Conservation (phyloP, 179 eudicot species). For the Beta macrorhiza region DNA sequence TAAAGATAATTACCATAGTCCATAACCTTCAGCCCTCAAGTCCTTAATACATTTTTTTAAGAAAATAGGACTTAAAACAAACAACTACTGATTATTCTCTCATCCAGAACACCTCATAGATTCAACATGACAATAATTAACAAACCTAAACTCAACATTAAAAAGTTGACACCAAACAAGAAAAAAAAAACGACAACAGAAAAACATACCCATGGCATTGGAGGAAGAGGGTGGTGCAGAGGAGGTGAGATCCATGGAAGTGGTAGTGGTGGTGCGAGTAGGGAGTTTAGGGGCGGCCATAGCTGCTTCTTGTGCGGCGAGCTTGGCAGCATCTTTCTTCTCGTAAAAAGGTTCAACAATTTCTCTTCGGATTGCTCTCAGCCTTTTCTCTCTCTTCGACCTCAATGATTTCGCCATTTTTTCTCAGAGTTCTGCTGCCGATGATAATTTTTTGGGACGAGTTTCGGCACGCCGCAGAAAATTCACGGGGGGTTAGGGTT, state of each 20-base stretch:
- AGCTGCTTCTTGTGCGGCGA: conserved; percentile 84
- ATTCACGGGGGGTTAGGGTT: no score
- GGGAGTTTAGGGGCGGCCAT: conserved; percentile 85
- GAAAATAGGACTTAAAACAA: no score
- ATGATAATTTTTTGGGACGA: not conserved
- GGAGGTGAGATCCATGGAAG: conserved; percentile 32
- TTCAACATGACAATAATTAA: not conserved
- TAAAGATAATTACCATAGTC: no score
- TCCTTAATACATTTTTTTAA: no score
- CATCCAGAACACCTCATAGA: not conserved
- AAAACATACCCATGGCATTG: conserved; percentile 27
- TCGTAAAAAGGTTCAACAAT: conserved; percentile 68
- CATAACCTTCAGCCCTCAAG: no score
- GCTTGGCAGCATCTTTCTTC: conserved; percentile 73
- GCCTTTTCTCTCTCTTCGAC: conserved; percentile 86
- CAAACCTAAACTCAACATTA: not conserved
- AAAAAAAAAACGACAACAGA: not conserved
- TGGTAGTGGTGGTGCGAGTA: conserved; percentile 31
- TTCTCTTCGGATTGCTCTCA: conserved; percentile 77
- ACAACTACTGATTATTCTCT: not conserved
- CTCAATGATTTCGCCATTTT: conserved; percentile 89
- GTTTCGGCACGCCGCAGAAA: not conserved
- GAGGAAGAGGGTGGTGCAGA: conserved; percentile 13
- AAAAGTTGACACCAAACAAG: not conserved
- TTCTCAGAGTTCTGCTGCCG: not conserved